phyloP scores from a whole-genome alignment of 148 eudicot species.

The Heliamphora exappendiculata region DNA sequence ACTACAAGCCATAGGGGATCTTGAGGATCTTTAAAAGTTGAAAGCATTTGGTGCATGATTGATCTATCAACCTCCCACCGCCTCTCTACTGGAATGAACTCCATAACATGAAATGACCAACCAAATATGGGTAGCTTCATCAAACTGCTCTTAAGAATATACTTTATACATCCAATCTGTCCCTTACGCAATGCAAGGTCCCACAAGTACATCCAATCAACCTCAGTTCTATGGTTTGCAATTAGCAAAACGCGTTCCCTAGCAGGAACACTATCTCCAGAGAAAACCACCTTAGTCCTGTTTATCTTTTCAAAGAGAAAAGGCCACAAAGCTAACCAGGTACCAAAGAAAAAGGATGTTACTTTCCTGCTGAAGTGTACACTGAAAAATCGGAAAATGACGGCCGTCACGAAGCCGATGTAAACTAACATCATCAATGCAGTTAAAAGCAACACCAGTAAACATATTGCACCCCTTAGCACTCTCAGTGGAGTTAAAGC shows the following conservation, averaged over 20 bases:
- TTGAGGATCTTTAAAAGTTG: conserved; percentile 49
- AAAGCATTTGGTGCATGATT: conserved; percentile 61
- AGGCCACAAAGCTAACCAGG: conserved; percentile 94
- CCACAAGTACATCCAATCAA: conserved; percentile 99
- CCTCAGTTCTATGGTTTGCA: conserved; percentile 92
- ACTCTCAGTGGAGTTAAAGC: conserved; percentile 47
- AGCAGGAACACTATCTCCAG: conserved; percentile 67
- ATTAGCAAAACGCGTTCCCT: conserved; percentile 60
- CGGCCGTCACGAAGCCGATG: conserved; percentile 50
- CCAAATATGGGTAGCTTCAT: conserved; percentile 90
- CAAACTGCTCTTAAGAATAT: conserved; percentile 85
- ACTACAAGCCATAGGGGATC: conserved; percentile 91
- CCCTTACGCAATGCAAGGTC: conserved; percentile 87
- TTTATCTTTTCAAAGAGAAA: conserved; percentile 80
- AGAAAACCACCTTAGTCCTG: conserved; percentile 63
- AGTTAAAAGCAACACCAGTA: conserved; percentile 56
- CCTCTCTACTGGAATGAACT: conserved; percentile 84
- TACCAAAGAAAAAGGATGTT: conserved; percentile 59
- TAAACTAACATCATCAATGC: conserved; percentile 71
- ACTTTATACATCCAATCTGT: conserved; percentile 58
- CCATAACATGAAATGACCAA: conserved; percentile 82
- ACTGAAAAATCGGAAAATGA: conserved; percentile 56
- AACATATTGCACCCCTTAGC: conserved; percentile 61
- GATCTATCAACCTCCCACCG: conserved; percentile 81
- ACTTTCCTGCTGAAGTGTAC: conserved; percentile 64